Evolutionary conservation across 176 grass and related monocot species (phyloP).

Genomic region (Musa acuminata): DNA sequence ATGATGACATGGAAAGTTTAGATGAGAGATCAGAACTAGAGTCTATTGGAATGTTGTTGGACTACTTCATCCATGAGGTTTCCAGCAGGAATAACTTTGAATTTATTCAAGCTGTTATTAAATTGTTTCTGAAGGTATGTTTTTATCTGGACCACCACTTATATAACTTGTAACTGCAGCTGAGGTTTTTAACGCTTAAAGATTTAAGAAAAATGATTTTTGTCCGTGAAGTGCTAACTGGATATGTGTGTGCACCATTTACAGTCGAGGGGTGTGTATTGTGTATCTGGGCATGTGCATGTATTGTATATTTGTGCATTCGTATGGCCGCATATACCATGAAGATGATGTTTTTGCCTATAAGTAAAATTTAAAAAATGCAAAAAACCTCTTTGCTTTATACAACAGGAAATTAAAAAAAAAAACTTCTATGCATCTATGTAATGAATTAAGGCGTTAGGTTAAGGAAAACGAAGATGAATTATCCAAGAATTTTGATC

Average conservation of each 20-base stretch:
- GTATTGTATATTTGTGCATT: background rate
- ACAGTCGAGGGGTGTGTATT: too few species aligned
- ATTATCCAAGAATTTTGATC: background rate
- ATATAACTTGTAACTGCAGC: background rate
- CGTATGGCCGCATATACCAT: background rate
- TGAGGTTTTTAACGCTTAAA: background rate
- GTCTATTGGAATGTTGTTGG: constrained; percentile 60
- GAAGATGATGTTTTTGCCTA: background rate
- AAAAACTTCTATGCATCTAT: background rate
- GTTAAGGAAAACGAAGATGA: background rate
- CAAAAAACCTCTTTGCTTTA: background rate
- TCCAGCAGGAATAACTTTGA: constrained; percentile 81
- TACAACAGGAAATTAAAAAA: too few species aligned
- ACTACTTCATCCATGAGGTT: constrained; percentile 84
- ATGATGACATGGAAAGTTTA: constrained; percentile 35
- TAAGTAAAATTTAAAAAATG: background rate
- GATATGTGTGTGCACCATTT: too few species aligned
- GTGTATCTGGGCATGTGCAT: too few species aligned
- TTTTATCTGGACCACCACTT: background rate
- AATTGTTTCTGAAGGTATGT: constrained; percentile 85
- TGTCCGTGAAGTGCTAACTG: background rate
- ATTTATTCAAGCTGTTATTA: constrained; percentile 88
- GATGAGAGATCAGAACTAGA: constrained; percentile 64
- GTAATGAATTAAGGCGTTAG: too few species aligned
- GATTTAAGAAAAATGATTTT: background rate